These are phyloP conservation scores for Phytophthora cryptogea DNA, from an alignment of 352 stramenopile genomes.

Conservation along the genomic window DNA sequence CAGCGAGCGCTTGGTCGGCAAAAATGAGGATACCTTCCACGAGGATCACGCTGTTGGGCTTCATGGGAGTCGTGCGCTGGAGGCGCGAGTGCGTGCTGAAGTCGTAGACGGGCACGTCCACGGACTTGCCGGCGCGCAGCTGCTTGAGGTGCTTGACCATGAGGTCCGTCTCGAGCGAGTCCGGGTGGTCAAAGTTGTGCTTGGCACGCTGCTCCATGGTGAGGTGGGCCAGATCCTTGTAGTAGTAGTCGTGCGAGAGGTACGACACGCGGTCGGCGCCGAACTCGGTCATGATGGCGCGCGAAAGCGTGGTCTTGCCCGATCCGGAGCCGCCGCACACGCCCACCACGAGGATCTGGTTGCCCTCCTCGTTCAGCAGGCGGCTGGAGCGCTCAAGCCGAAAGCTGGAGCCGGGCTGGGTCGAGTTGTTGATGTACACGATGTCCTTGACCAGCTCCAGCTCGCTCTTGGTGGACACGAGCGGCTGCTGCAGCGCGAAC, in stretches of 20 bases:
- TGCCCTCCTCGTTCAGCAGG: slow-evolving; percentile 55
- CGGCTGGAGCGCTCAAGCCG: slow-evolving; percentile 41
- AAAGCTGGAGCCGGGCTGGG: slow-evolving; percentile 47
- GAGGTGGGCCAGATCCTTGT: slow-evolving; percentile 92
- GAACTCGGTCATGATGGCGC: slow-evolving; percentile 90
- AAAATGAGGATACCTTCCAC: slow-evolving; percentile 98
- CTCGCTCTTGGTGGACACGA: slow-evolving; percentile 59
- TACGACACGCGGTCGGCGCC: slow-evolving; percentile 91
- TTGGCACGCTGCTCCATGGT: slow-evolving; percentile 87
- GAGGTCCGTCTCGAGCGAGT: slow-evolving; percentile 95
- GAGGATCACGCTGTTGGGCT: slow-evolving; percentile 93
- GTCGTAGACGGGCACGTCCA: slow-evolving; percentile 94
- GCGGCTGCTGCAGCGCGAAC: slow-evolving; percentile 48
- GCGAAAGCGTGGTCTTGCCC: slow-evolving; percentile 92
- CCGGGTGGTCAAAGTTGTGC: slow-evolving; percentile 98
- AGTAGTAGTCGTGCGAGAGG: slow-evolving; percentile 97
- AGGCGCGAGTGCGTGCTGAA: slow-evolving; percentile 94
- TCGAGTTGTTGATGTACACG: slow-evolving; percentile 83
- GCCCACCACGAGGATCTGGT: slow-evolving; percentile 89
- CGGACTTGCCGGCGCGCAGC: slow-evolving; percentile 85
- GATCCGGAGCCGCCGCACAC: slow-evolving; percentile 92
- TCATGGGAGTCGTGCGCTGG: slow-evolving; percentile 74
- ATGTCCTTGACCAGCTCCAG: slow-evolving; percentile 85
- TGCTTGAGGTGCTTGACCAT: slow-evolving; percentile 91
- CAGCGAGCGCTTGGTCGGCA: slow-evolving; percentile 84